Evolutionary conservation across 805 yeast genomes (phyloP).

Genomic region (Ogataea henricii): DNA sequence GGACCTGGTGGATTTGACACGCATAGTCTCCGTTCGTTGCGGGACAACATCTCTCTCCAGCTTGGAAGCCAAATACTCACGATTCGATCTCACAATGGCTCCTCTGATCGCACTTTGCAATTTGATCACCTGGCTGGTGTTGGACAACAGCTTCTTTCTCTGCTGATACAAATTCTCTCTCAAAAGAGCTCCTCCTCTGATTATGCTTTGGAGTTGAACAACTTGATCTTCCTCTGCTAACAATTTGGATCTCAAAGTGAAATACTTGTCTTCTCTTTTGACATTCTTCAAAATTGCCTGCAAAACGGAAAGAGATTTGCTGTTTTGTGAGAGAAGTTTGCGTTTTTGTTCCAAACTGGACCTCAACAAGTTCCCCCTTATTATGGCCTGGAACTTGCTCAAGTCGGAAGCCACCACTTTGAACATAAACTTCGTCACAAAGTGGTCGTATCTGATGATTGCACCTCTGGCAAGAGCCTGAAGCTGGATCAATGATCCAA

Average conservation of each 20-base stretch:
- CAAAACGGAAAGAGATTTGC: conserved; percentile 38
- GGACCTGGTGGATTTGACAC: conserved; percentile 5
- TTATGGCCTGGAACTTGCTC: conserved; percentile 47
- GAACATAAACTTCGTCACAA: conserved; percentile 62
- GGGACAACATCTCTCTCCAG: background rate
- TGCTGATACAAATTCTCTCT: conserved; percentile 22
- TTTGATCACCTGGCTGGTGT: conserved; percentile 28
- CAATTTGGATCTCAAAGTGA: conserved; percentile 20
- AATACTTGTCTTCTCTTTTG: conserved; percentile 23
- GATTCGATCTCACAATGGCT: conserved; percentile 29
- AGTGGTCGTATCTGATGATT: conserved; percentile 59
- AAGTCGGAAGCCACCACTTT: conserved; percentile 56
- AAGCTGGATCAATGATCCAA: conserved; percentile 37
- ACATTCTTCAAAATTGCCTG: conserved; percentile 42
- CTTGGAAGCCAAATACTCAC: background rate
- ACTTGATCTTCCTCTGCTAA: conserved; percentile 18
- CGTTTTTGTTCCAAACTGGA: conserved; percentile 26
- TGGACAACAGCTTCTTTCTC: conserved; percentile 23
- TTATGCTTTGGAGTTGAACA: conserved; percentile 38
- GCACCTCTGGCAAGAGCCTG: conserved; percentile 78
- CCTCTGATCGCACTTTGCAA: conserved; percentile 51
- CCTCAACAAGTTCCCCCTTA: conserved; percentile 50
- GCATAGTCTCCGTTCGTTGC: background rate
- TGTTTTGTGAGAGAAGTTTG: conserved; percentile 18
- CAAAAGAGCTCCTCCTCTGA: conserved; percentile 34